phyloP scores from a whole-genome alignment of 345 rosid species.

The Zanthoxylum bungeanum region DNA sequence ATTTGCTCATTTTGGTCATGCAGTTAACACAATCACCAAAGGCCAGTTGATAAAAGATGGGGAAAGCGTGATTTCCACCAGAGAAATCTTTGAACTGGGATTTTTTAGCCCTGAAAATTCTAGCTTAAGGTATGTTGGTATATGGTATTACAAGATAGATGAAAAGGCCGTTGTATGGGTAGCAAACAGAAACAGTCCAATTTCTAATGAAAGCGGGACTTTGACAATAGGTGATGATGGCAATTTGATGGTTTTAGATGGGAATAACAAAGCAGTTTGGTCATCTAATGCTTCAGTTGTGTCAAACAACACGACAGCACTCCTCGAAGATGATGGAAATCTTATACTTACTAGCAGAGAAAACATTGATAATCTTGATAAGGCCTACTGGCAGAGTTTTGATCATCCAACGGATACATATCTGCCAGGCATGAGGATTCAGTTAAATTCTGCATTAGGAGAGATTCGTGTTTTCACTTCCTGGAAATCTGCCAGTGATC shows the following conservation, averaged over 20 bases:
- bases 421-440: constrained; percentile 56
- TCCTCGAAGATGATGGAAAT: constrained; percentile 33
- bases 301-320: constrained; percentile 34
- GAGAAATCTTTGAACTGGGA: constrained; percentile 45
- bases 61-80: constrained; percentile 33
- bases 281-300: constrained; percentile 30
- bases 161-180: constrained; percentile 50
- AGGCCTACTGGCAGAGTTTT: constrained; percentile 59
- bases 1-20: constrained; percentile 23
- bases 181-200: constrained; percentile 60
- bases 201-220: constrained; percentile 39
- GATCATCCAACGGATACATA: constrained; percentile 56
- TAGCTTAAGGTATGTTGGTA: constrained; percentile 49
- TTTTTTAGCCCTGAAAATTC: constrained; percentile 55
- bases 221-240: constrained; percentile 48
- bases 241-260: constrained; percentile 44
- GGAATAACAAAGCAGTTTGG: constrained; percentile 41
- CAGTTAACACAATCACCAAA: constrained; percentile 29
- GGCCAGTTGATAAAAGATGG: constrained; percentile 45
- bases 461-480: constrained; percentile 45
- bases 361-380: constrained; percentile 10
- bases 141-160: constrained; percentile 50
- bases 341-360: constrained; percentile 25
- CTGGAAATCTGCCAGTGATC: constrained; percentile 62
- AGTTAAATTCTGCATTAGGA: constrained; percentile 34